These are phyloP conservation scores for Saprolegnia parasitica DNA, from an alignment of 352 stramenopile species.

Conservation along the genomic window DNA sequence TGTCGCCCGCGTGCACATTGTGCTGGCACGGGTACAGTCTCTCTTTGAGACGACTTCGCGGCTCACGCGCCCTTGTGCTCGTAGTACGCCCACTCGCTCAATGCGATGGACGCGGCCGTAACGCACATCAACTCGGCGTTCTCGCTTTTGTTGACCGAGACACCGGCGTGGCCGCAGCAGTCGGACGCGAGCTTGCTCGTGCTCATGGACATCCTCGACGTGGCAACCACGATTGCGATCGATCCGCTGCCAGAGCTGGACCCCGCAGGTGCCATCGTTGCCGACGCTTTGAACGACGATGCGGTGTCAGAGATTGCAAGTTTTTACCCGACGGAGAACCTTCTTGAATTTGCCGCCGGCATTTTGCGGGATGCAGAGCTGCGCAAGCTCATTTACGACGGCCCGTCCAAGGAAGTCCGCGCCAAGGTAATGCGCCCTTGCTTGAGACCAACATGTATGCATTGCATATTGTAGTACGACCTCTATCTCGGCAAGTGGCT, in stretches of 20 bases:
- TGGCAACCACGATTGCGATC: constrained; percentile 9
- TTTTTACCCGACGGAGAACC: constrained; percentile 41
- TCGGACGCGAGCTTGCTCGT: constrained; percentile 8
- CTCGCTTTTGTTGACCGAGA: constrained; percentile 6
- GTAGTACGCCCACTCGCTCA: constrained; percentile 8
- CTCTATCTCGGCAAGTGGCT: constrained; percentile 66
- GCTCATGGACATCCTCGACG: constrained; percentile 18
- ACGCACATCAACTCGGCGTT: constrained; percentile 21
- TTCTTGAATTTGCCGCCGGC: constrained; percentile 50
- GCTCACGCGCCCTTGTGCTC: background rate
- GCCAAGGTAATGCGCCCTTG: constrained; percentile 43
- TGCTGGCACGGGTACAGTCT: constrained; percentile 1
- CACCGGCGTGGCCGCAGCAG: constrained; percentile 7
- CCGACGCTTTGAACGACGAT: background rate
- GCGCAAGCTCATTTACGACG: constrained; percentile 40
- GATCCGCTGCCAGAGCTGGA: background rate
- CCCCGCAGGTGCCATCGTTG: background rate
- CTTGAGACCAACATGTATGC: too few relatives aligned
- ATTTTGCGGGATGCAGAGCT: constrained; percentile 47
- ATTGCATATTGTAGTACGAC: constrained; percentile 45
- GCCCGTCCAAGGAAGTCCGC: constrained; percentile 48
- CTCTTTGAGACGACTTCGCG: background rate
- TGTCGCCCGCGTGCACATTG: background rate
- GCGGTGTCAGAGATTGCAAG: background rate
- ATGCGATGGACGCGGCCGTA: constrained; percentile 8